Base-by-base conservation (phyloP, 1,139 yeast species). In the Scheffersomyces stambukii region DNA sequence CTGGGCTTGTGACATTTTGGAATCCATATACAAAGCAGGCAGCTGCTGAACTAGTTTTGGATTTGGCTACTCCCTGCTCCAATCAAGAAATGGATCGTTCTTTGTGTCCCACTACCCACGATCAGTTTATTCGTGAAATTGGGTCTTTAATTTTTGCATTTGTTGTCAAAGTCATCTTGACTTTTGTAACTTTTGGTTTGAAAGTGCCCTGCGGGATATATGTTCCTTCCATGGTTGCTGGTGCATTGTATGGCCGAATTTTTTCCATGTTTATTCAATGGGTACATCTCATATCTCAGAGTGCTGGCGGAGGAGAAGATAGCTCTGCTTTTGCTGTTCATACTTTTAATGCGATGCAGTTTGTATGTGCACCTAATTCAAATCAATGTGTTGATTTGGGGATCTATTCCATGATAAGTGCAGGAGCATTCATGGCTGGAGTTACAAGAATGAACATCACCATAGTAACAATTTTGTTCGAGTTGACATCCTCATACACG, bases 381-480 rank as follows among this genome's bases (percentile, higher is more conserved):
- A 29, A 37, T 5, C 42, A 47, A 5, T 57, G 74, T 48, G 57
- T 70, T n/a, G 76, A 70, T 36, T 58, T 75, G 34, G 83, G 82
- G 0, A 72, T 75, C n/a, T 76, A 77, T 48, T 70, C 81, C 4
- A 74, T 76, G 76, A 75, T 76, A 2, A 72, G 78, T 7, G 82
- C 82, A 0, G 83, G 82, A 4, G 78, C 82, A 1, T 75, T 75
- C 37, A 73, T 76, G 77, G 83, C 82, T 0, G 83, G 83, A 2
- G 75, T 76, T 3, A 77, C 83, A 1, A 56, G 82, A 37, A 77
- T 76, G 83, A 76, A 76, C 34, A 72, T 77, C 23, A 74, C 82
- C 1, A 50, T 76, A 25, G 80, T 77, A 1, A 75, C 75, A 6
- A 76, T 77, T 29, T 47, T 76, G 33, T 76, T 77, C 47, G 83